Evolutionary conservation across 176 grass and related monocot genomes (phyloP), one percentile per base, ranked within the genome.

Genomic region (Cenchrus purpureus): DNA sequence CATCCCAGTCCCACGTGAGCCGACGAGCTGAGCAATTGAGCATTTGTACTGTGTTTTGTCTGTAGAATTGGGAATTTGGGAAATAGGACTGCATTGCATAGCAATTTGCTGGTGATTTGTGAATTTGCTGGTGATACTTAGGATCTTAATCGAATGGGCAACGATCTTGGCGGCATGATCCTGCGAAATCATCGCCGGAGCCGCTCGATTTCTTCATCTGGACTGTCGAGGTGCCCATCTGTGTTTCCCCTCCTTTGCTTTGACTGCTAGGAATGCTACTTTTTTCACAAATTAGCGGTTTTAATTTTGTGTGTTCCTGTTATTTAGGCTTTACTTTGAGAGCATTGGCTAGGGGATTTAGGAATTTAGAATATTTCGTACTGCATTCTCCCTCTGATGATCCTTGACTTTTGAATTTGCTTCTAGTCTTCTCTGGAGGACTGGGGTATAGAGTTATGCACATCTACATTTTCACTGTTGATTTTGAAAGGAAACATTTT

Each of bases 161-260:
- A 25, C 25, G 25, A 25, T 25, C 25, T 25, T 25, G 25, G 25
- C 25, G 25, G 25, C 25, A 25, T 25, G 25, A 25, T 25, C 25
- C 25, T 25, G 25, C 25, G 25, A 25, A 25, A 25, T 25, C 25
- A 25, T 88, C 88, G 42, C 91, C 91, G 20, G 88, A 93, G 57
- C 88, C 91, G 54, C 74, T 91, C 63, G 88, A 93, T 90, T 88
- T 93, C 82, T 93, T 93, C 91, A 90, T 93, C 55, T 94, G 92
- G 92, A 94, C 92, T 43, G 86, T 94, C 40, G 88, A 94, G 88
- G 92, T 94, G 32, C 55, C 57, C 50, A 63, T 80, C 46, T 80
- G 12, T 6, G 12, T 69, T 20, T 43, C 55, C 14, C 7, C 45
- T 65, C 43, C 45, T 74, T 58, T 75, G 12, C 49, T 67, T 22